Conservation (phyloP, 1,284 basidiomycete genomes). For the Sphaerobolus stellatus region DNA sequence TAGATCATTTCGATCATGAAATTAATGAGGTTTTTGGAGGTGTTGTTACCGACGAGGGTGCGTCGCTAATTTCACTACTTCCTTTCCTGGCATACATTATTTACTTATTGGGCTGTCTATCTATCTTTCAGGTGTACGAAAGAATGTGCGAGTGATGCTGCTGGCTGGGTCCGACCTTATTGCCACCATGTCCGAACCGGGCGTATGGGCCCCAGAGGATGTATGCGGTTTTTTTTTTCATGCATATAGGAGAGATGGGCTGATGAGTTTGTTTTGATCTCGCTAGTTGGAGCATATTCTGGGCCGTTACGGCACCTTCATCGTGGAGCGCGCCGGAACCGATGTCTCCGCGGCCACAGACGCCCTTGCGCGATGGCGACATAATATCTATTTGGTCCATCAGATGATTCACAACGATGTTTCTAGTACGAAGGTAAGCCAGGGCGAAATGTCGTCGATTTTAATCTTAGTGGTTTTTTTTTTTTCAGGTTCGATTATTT, state of each 20-base stretch:
- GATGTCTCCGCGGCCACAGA: conserved; percentile 85
- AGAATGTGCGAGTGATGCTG: conserved; percentile 81
- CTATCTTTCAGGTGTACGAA: conserved; percentile 58
- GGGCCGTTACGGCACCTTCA: conserved; percentile 91
- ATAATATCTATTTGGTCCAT: conserved; percentile 92
- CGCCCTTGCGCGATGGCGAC: conserved; percentile 72
- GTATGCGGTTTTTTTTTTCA: conserved; percentile 47
- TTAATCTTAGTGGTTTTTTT: conserved; percentile 8
- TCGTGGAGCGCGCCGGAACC: conserved; percentile 93
- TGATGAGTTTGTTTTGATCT: conserved; percentile 14
- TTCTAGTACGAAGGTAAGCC: conserved; percentile 85
- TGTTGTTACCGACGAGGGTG: conserved; percentile 53
- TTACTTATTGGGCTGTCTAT: no score
- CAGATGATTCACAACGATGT: conserved; percentile 99
- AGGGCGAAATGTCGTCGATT: not conserved
- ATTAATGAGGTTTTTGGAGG: conserved; percentile 83
- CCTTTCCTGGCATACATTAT: not conserved
- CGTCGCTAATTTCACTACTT: not conserved
- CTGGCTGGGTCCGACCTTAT: conserved; percentile 97
- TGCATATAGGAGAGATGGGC: conserved; percentile 16
- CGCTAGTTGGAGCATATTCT: conserved; percentile 90
- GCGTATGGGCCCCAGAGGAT: conserved; percentile 95
- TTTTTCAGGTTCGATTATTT: conserved; percentile 69
- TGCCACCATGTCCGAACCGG: conserved; percentile 97
- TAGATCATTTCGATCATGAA: conserved; percentile 94